These are phyloP conservation scores for Phytopythium kandeliae DNA, from an alignment of 352 stramenopile species.

Conservation along the genomic window DNA sequence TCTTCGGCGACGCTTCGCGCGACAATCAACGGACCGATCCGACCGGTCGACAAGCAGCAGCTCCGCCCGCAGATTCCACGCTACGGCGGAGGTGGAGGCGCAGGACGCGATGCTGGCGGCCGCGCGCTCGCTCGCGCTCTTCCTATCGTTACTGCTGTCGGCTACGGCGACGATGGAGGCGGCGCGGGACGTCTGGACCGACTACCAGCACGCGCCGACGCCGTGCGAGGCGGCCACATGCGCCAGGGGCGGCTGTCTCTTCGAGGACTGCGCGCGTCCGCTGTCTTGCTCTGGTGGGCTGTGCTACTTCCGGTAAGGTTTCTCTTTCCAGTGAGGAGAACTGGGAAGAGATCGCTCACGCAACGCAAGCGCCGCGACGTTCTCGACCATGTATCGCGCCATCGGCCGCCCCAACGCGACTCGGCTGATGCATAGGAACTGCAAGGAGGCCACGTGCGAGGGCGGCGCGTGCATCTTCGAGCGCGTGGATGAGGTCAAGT, in stretches of 20 bases:
- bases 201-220: constrained; percentile 32
- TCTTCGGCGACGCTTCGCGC: too few relatives aligned
- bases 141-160: background rate
- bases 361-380: constrained; percentile 21
- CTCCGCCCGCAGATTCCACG: too few relatives aligned
- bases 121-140: background rate
- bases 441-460: constrained; percentile 37
- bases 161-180: background rate
- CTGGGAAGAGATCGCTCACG: background rate
- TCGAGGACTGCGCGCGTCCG: constrained; percentile 34
- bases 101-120: too few relatives aligned
- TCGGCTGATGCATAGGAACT: constrained; percentile 23
- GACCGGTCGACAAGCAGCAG: too few relatives aligned
- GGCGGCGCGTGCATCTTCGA: constrained; percentile 57
- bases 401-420: constrained; percentile 1
- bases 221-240: constrained; percentile 32
- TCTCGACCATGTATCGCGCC: constrained; percentile 7
- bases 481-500: constrained; percentile 21
- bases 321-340: background rate
- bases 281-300: constrained; percentile 45
- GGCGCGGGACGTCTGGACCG: constrained; percentile 15
- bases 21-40: too few relatives aligned
- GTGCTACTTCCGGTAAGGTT: constrained; percentile 43
- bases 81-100: too few relatives aligned
- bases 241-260: constrained; percentile 38